Evolutionary conservation across 768 basidiomycete species (phyloP), one percentile per base, ranked within the genome.

Genomic region (Serendipita sp.): DNA sequence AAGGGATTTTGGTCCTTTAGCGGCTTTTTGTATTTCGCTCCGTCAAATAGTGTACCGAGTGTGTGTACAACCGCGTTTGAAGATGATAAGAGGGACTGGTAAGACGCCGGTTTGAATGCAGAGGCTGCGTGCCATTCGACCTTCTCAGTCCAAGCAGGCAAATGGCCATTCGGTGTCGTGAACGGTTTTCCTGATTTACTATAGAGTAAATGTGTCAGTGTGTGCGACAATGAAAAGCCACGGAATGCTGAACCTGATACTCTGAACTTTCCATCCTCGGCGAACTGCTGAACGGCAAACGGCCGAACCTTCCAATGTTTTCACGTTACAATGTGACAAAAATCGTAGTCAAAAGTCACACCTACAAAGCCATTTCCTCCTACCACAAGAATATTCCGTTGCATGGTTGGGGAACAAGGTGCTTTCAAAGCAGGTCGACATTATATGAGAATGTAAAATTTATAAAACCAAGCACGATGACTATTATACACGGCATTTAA

Each of bases 291-390:
- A 80, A 69, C 81, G 86, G 74, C 94, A 97, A 31, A 99, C 82
- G 2, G 93, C 88, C 28, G 96, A 97, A 60, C 96, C 94, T 96
- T 72, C 44, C 31, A 24, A 63, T 62, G 34, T 22, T 50, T 22
- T 38, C 2, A 44, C 60, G 38, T 34, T 16, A 17, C 20, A 65
- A 28, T 28, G 48, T n/a, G 60, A 34, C 5, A 28, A 20, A 31
- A 28, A 28, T n/a, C 2, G 20, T 2, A 24, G 45, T 61, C 64
- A 26, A 11, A 64, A 34, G 5, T 13, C 9, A 64, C 66, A 88
- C 94, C 95, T 69, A 99, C 83, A 76, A 96, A 98, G 3, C 96
- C 96, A 75, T 96, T 96, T 48, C 96, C 96, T n/a, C 96, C 96
- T 1, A 98, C 81, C 43, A 99, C 91, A n/a, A 97, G 82, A 41